Percentiles rank a stretch among this genome's conserved stretches.
Evolutionary conservation across 495 filamentous ascomycete genomes (phyloP).

Genomic region (Hypoxylon lienhwacheense): DNA sequence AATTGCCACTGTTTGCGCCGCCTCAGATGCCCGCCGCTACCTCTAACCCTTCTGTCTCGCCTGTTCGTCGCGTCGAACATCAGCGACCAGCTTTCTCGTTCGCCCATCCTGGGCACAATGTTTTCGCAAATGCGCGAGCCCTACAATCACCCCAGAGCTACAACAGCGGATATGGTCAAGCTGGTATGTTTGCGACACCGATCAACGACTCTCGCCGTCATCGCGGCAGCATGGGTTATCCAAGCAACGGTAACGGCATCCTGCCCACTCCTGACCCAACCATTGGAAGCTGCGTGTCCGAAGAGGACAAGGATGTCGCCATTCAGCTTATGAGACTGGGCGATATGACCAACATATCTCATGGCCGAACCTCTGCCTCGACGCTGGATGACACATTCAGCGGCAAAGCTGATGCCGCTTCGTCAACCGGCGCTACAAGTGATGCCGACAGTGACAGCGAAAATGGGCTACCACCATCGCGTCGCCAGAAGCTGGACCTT

Average conservation of each 20-base stretch:
- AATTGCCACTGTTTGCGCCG: conserved; percentile 91
- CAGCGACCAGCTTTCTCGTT: conserved; percentile 65
- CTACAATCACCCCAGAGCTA: conserved; percentile 80
- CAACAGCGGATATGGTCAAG: conserved; percentile 52
- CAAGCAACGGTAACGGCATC: conserved; percentile 50
- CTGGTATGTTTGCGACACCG: conserved; percentile 57
- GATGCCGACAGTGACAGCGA: conserved; percentile 78
- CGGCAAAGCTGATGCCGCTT: conserved; percentile 80
- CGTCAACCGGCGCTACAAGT: conserved; percentile 79
- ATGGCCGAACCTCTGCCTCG: conserved; percentile 88
- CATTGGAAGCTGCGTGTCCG: conserved; percentile 90
- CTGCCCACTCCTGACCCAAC: conserved; percentile 94
- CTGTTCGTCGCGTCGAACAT: conserved; percentile 71
- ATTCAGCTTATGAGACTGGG: conserved; percentile 93
- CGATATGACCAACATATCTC: conserved; percentile 86
- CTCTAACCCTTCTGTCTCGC: conserved; percentile 90
- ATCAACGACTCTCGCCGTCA: conserved; percentile 64
- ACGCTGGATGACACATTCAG: conserved; percentile 91
- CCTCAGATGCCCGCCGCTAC: conserved; percentile 86
- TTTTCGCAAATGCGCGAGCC: conserved; percentile 69
- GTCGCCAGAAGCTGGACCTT: conserved; percentile 62
- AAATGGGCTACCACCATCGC: conserved; percentile 64
- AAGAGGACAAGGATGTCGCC: conserved; percentile 97
- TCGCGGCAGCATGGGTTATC: conserved; percentile 62
- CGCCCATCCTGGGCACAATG: conserved; percentile 68